Percentiles rank a stretch among this genome's conserved stretches.
These are phyloP conservation scores for Zymoseptoria pseudotritici DNA, from an alignment of 2,329 filamentous ascomycete species.

Conservation along the genomic window DNA sequence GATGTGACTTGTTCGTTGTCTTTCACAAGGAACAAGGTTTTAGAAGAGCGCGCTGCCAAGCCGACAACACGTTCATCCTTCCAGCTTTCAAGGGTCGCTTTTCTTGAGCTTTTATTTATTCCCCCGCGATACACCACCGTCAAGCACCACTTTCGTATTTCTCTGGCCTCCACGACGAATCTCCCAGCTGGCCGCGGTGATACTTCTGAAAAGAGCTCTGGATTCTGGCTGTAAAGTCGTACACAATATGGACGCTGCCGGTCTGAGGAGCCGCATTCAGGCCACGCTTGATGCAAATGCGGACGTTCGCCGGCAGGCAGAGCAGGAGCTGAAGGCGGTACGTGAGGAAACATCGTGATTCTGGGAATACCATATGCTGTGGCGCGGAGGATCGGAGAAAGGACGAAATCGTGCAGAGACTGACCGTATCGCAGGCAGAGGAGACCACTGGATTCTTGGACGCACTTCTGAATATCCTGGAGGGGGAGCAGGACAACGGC, in stretches of 20 bases:
- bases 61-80: neutral
- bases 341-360: slow-evolving; percentile 25
- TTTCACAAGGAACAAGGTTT: neutral
- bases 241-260: slow-evolving; percentile 60
- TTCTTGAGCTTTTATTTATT: neutral
- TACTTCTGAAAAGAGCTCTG: neutral
- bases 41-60: neutral
- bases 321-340: slow-evolving; percentile 77
- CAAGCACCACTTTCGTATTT: neutral
- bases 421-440: slow-evolving; percentile 61
- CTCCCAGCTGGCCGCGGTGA: neutral
- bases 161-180: neutral
- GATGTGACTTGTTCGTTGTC: neutral
- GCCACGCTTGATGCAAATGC: slow-evolving; percentile 68
- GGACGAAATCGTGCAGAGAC: neutral
- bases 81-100: neutral
- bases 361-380: neutral
- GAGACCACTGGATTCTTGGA: slow-evolving; percentile 83
- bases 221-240: neutral
- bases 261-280: slow-evolving; percentile 67
- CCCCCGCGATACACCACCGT: no score
- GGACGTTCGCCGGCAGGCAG: slow-evolving; percentile 67
- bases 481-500: slow-evolving; percentile 76
- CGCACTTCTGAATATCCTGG: slow-evolving; percentile 81
- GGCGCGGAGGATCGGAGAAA: neutral